These are phyloP conservation scores for Globomyces pollinis-pini DNA, from an alignment of 192 early-diverging fungal species.

Conservation along the genomic window DNA sequence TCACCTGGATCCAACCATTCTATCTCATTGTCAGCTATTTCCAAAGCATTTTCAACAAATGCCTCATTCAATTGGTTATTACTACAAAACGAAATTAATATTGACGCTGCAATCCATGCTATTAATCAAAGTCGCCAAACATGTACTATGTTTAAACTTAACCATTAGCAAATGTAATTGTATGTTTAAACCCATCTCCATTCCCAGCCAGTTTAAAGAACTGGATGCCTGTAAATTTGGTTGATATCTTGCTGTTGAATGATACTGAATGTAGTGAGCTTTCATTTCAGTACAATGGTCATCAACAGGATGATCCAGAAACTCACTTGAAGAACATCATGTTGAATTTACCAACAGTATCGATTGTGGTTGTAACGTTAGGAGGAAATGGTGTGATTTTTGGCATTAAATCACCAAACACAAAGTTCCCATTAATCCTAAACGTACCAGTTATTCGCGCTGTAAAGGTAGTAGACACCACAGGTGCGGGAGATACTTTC, in stretches of 20 bases:
- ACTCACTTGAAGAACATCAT: neutral
- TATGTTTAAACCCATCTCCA: slow-evolving; percentile 73
- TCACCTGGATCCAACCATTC: slow-evolving; percentile 65
- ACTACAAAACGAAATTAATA: slow-evolving; percentile 80
- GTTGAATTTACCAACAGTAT: slow-evolving; percentile 29
- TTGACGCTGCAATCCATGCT: slow-evolving; percentile 14
- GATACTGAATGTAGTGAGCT: slow-evolving; percentile 61
- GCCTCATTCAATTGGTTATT: slow-evolving; percentile 62
- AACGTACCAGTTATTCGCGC: slow-evolving; percentile 33
- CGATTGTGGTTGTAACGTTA: slow-evolving; percentile 60
- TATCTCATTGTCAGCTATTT: slow-evolving; percentile 14
- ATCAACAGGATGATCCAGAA: slow-evolving; percentile 11
- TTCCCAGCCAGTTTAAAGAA: slow-evolving; percentile 43
- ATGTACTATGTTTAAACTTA: too few relatives aligned
- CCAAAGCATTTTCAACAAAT: slow-evolving; percentile 24
- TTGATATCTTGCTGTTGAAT: slow-evolving; percentile 76
- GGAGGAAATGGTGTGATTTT: slow-evolving; percentile 60
- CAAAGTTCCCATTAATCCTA: neutral
- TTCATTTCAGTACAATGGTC: slow-evolving; percentile 12
- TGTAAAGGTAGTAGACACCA: slow-evolving; percentile 59
- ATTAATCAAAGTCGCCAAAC: slow-evolving; percentile 9
- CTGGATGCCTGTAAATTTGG: slow-evolving; percentile 36
- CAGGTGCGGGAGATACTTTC: slow-evolving; percentile 42
- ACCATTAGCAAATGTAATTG: too few relatives aligned
- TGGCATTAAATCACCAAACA: slow-evolving; percentile 17